Percentiles rank a stretch among this genome's conserved stretches.
phyloP scores from a whole-genome alignment of 2,329 filamentous ascomycete species.

The Akanthomyces uredinophilus region DNA sequence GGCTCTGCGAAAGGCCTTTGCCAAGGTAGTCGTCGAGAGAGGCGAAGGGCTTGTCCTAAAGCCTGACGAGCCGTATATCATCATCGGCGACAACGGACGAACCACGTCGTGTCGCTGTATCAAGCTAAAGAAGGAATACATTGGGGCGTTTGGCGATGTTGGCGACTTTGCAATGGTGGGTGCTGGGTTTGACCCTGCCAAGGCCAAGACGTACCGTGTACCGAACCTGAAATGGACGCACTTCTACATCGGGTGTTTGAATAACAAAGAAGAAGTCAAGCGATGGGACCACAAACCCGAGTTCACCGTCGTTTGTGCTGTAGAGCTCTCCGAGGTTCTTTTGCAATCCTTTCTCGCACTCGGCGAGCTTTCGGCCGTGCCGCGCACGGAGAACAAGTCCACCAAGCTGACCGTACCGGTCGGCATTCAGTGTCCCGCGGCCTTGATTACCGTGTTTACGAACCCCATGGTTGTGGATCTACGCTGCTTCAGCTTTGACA shows the following conservation, averaged over 20 bases:
- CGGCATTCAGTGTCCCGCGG: slow-evolving; percentile 36
- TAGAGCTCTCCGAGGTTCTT: slow-evolving; percentile 49
- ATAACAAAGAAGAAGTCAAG: slow-evolving; percentile 58
- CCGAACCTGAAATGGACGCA: slow-evolving; percentile 66
- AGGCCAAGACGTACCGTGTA: slow-evolving; percentile 51
- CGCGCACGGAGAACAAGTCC: slow-evolving; percentile 31
- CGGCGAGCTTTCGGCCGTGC: slow-evolving; percentile 40
- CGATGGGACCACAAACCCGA: slow-evolving; percentile 47
- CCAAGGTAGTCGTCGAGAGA: slow-evolving; percentile 56
- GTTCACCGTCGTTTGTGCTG: slow-evolving; percentile 63
- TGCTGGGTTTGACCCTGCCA: slow-evolving; percentile 62
- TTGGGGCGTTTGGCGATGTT: slow-evolving; percentile 71
- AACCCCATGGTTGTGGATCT: slow-evolving; percentile 74
- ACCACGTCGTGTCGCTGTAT: slow-evolving; percentile 53
- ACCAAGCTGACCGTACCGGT: slow-evolving; percentile 44
- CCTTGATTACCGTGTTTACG: slow-evolving; percentile 54
- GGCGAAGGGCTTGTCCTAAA: slow-evolving; percentile 82
- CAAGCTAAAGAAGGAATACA: slow-evolving; percentile 84
- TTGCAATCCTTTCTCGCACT: slow-evolving; percentile 46
- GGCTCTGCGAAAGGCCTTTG: slow-evolving; percentile 59
- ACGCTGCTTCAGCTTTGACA: slow-evolving; percentile 74
- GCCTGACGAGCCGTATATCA: slow-evolving; percentile 73
- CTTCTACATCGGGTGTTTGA: slow-evolving; percentile 72
- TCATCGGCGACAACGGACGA: slow-evolving; percentile 35
- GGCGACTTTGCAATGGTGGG: slow-evolving; percentile 79